Conservation (phyloP, 73 alveolate genomes). For the Uronychia setigera region DNA sequence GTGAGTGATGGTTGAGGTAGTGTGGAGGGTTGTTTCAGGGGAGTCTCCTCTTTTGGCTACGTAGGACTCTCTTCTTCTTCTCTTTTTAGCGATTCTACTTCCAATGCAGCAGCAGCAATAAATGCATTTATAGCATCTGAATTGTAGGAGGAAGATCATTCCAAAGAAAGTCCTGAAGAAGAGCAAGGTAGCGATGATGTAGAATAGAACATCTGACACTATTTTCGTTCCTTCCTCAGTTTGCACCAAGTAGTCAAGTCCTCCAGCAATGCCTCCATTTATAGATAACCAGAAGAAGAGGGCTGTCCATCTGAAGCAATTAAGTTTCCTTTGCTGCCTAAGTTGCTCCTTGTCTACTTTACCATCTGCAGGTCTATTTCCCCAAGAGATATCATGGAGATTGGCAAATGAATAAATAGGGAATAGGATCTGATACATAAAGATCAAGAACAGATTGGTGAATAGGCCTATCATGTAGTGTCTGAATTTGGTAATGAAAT, state of each 20-base stretch:
- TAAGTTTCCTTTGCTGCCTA: not conserved
- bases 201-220: not conserved
- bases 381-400: slow-evolving; percentile 62
- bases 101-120: not conserved
- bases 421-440: slow-evolving; percentile 28
- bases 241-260: not conserved
- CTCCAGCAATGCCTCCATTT: not conserved
- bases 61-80: not conserved
- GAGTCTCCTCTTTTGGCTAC: not conserved
- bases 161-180: not conserved
- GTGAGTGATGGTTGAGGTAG: too few relatives aligned
- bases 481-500: not conserved
- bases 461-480: slow-evolving; percentile 7
- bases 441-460: slow-evolving; percentile 6
- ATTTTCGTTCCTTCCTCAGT: not conserved
- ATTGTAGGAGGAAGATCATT: not conserved
- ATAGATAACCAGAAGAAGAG: not conserved
- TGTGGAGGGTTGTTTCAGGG: not conserved
- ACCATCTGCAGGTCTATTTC: slow-evolving; percentile 39
- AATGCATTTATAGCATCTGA: not conserved
- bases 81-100: not conserved
- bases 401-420: slow-evolving; percentile 41
- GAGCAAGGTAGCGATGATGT: not conserved
- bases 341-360: not conserved
- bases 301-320: slow-evolving; percentile 4